Percentiles rank a stretch among this genome's conserved stretches.
Evolutionary conservation across 805 yeast genomes (phyloP).

Genomic region (Tetrapisispora nanseiensis): DNA sequence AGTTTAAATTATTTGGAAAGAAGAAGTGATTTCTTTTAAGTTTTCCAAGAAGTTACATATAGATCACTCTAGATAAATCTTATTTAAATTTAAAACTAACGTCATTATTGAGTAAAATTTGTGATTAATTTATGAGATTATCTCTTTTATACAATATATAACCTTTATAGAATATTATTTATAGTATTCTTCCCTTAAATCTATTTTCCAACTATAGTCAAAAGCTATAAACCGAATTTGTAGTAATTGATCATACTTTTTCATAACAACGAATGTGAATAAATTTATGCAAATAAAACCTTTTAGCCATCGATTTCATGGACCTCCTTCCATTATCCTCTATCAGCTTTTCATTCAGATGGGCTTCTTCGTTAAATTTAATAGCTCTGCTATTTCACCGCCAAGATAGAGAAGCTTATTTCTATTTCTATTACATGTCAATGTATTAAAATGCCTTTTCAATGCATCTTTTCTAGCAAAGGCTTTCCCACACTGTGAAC

Average conservation of each 20-base stretch:
- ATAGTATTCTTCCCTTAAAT: background rate
- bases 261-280: too few species aligned
- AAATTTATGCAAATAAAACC: too few species aligned
- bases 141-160: background rate
- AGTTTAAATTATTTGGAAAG: conserved; percentile 5
- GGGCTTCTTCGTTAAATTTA: background rate
- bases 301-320: too few species aligned
- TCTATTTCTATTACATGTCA: conserved; percentile 65
- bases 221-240: too few species aligned
- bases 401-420: conserved; percentile 36
- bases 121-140: background rate
- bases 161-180: background rate
- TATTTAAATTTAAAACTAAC: too few species aligned
- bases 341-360: too few species aligned
- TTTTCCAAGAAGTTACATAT: too few species aligned
- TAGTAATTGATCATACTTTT: too few species aligned
- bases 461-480: conserved; percentile 77
- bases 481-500: conserved; percentile 68
- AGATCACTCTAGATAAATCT: too few species aligned
- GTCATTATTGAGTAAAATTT: background rate
- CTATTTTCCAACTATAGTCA: too few species aligned
- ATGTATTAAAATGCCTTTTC: conserved; percentile 62
- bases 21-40: too few species aligned
- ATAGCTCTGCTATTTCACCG: background rate
- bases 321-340: too few species aligned